A percentile compares a stretch with the other conserved stretches of the same genome.
phyloP scores from a whole-genome alignment of 2,329 filamentous ascomycete species.

The Xylariales sp. region DNA sequence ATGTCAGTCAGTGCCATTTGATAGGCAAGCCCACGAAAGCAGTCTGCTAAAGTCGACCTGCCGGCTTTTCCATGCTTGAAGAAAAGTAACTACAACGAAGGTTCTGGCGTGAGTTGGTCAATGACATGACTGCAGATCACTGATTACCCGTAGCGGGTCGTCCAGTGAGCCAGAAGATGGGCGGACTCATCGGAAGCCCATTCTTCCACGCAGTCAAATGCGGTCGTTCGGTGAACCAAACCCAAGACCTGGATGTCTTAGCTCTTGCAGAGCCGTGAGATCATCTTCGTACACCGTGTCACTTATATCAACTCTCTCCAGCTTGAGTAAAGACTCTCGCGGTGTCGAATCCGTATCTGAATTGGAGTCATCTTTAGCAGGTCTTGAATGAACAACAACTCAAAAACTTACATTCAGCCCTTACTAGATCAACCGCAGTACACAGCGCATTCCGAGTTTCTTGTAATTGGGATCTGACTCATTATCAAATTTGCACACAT shows the following conservation, averaged over 20 bases:
- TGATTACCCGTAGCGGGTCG: slow-evolving; percentile 16
- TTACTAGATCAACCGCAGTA: too few species aligned
- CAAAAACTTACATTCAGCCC: too few species aligned
- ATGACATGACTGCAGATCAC: slow-evolving; percentile 10
- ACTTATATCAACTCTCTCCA: not conserved
- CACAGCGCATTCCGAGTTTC: too few species aligned
- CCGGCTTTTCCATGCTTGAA: slow-evolving; percentile 16
- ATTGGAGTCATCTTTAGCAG: too few species aligned
- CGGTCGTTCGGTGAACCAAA: slow-evolving; percentile 15
- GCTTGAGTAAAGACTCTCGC: too few species aligned
- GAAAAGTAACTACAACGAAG: slow-evolving; percentile 14
- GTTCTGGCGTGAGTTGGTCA: slow-evolving; percentile 9
- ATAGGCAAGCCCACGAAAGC: slow-evolving; percentile 24
- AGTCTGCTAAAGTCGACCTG: slow-evolving; percentile 11
- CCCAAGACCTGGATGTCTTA: not conserved
- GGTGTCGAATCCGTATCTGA: too few species aligned
- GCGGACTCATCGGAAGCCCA: too few species aligned
- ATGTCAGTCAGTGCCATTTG: too few species aligned
- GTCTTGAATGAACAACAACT: too few species aligned
- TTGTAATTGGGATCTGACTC: too few species aligned
- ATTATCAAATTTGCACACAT: slow-evolving; percentile 30
- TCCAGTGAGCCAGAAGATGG: too few species aligned
- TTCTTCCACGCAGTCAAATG: too few species aligned
- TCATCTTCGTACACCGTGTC: not conserved
- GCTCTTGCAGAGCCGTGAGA: not conserved